These are phyloP conservation scores for Ambrosia hybrid DNA, from an alignment of 140 eudicot species.

Conservation along the genomic window DNA sequence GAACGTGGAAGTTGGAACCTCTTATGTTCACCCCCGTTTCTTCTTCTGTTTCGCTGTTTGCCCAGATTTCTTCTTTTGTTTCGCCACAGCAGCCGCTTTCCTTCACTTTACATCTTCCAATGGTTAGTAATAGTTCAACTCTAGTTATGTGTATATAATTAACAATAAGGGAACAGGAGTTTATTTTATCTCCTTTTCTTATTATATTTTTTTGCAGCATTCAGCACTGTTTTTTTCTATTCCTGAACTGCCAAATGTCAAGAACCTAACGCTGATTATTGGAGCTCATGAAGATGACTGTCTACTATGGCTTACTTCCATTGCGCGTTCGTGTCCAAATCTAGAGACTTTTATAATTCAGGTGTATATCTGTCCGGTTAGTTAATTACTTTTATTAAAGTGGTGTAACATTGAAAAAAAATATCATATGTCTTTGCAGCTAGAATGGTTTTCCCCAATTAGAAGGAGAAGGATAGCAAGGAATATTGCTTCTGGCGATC, in stretches of 20 bases:
- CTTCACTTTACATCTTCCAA: slow-evolving; percentile 22
- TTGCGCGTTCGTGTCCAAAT: slow-evolving; percentile 35
- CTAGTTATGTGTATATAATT: background rate
- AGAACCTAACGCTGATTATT: slow-evolving; percentile 35
- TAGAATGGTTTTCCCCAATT: slow-evolving; percentile 33
- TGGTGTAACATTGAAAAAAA: background rate
- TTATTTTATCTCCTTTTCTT: background rate
- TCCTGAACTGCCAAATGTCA: slow-evolving; percentile 44
- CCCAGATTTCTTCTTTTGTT: slow-evolving; percentile 33
- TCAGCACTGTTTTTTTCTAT: slow-evolving; percentile 1
- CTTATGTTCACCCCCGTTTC: slow-evolving; percentile 32
- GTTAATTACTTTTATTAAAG: too few relatives aligned
- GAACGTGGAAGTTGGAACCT: slow-evolving; percentile 8
- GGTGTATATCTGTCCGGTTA: background rate
- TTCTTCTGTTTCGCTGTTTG: slow-evolving; percentile 33
- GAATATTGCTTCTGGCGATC: slow-evolving; percentile 17
- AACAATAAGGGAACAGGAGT: background rate
- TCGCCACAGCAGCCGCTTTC: slow-evolving; percentile 36
- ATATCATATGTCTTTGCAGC: slow-evolving; percentile 17
- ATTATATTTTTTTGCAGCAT: slow-evolving; percentile 14
- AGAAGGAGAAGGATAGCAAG: slow-evolving; percentile 31
- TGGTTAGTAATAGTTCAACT: slow-evolving; percentile 22
- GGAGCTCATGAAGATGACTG: slow-evolving; percentile 40
- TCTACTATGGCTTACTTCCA: slow-evolving; percentile 30
- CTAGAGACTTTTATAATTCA: slow-evolving; percentile 33